phyloP scores from a whole-genome alignment of 73 alveolate species.

The Paramecium pentaurelia region DNA sequence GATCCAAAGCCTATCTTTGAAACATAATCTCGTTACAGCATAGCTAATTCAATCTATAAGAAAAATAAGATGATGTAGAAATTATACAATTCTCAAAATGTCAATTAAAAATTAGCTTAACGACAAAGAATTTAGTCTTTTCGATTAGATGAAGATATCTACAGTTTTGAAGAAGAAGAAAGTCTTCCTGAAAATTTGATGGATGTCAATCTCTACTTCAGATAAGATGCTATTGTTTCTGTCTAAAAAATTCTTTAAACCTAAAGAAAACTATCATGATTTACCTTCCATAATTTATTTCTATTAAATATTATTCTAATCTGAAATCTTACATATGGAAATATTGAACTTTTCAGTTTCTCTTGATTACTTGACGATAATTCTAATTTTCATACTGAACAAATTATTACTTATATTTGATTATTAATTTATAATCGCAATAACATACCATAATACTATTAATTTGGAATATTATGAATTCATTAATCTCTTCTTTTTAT shows the following conservation, averaged over 20 bases:
- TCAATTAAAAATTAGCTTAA: neutral
- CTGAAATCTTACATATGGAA: too few species aligned
- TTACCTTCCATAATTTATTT: neutral
- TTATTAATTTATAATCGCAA: too few species aligned
- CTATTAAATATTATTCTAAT: neutral
- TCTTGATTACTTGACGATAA: neutral
- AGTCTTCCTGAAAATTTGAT: neutral
- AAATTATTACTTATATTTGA: too few species aligned
- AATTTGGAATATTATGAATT: neutral
- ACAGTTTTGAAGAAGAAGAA: neutral
- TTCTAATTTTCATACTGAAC: neutral
- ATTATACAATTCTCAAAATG: neutral
- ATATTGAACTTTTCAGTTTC: neutral
- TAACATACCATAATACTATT: too few species aligned
- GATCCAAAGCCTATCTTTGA: neutral
- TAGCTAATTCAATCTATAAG: neutral
- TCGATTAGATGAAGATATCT: neutral
- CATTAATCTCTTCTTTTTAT: neutral
- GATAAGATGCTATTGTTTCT: constrained; percentile 15
- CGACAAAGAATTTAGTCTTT: neutral
- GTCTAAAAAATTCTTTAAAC: neutral
- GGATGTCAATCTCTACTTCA: neutral
- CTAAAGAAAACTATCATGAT: neutral
- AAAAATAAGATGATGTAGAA: neutral
- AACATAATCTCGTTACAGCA: neutral